phyloP scores from a whole-genome alignment of 345 rosid genomes.

The Brassica carinata region DNA sequence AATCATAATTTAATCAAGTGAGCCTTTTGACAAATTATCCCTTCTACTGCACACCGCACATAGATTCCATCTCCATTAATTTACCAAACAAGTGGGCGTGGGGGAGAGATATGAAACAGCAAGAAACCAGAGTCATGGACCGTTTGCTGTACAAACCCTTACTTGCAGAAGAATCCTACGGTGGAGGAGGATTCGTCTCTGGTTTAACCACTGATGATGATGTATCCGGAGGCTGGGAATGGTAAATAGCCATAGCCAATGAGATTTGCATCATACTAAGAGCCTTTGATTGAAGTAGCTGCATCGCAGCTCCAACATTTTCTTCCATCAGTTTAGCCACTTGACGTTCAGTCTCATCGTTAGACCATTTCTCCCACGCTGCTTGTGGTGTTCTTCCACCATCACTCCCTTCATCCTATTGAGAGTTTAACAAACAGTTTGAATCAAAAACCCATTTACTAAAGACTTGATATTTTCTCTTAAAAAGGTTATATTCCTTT shows the following conservation, averaged over 20 bases:
- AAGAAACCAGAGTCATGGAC: not conserved
- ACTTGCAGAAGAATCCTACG: constrained; percentile 43
- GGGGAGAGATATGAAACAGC: constrained; percentile 40
- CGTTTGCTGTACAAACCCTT: constrained; percentile 40
- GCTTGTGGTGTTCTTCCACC: constrained; percentile 84
- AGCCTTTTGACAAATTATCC: constrained; percentile 56
- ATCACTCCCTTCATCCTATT: constrained; percentile 80
- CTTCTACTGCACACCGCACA: constrained; percentile 44
- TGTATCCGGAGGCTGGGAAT: constrained; percentile 75
- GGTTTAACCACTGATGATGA: constrained; percentile 69
- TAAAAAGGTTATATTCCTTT: not conserved
- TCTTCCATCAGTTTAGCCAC: constrained; percentile 99
- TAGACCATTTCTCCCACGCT: constrained; percentile 98
- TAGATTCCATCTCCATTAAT: constrained; percentile 34
- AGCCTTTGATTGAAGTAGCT: constrained; percentile 93
- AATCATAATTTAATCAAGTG: constrained; percentile 50
- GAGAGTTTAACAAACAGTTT: not conserved
- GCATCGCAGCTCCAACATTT: constrained; percentile 97
- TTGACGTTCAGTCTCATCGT: constrained; percentile 88
- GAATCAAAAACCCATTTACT: constrained; percentile 4
- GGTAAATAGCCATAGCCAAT: constrained; percentile 88
- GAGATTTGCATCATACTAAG: constrained; percentile 99
- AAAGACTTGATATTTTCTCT: constrained; percentile 16
- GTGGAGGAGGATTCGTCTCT: constrained; percentile 62
- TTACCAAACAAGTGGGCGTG: constrained; percentile 22